phyloP scores from a whole-genome alignment of 1,284 basidiomycete genomes.

The Schizophyllum amplum region DNA sequence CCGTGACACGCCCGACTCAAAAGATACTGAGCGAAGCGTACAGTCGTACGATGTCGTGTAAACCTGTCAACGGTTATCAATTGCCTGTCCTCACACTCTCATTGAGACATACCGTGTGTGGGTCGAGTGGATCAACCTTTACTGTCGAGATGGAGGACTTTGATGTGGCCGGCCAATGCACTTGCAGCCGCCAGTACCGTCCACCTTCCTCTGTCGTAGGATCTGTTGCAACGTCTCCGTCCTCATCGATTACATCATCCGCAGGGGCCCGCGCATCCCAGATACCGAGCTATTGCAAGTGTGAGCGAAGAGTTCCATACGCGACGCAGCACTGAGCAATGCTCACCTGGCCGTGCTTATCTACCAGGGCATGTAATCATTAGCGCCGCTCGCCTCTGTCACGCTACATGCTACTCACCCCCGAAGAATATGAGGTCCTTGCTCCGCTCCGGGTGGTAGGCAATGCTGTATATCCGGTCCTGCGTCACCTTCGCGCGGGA shows the following conservation, averaged over 20 bases:
- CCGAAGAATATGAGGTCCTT: conserved; percentile 27
- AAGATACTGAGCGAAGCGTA: conserved; percentile 62
- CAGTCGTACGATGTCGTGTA: conserved; percentile 76
- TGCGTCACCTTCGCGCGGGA: conserved; percentile 71
- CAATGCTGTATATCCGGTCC: conserved; percentile 63
- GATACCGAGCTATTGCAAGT: conserved; percentile 41
- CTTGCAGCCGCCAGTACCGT: conserved; percentile 69
- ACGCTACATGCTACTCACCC: conserved; percentile 2
- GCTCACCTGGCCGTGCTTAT: conserved; percentile 57
- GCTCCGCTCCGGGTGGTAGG: conserved; percentile 71
- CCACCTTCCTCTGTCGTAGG: conserved; percentile 47
- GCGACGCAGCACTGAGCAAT: no score
- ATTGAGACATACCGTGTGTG: conserved; percentile 53
- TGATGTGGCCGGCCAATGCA: conserved; percentile 73
- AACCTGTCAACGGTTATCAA: no score
- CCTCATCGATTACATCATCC: conserved; percentile 57
- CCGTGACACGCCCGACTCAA: conserved; percentile 56
- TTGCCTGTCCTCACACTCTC: no score
- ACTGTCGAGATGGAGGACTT: conserved; percentile 71
- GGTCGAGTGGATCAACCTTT: conserved; percentile 64
- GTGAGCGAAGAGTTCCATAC: no score
- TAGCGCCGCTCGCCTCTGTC: neutral
- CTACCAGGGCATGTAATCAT: conserved; percentile 24
- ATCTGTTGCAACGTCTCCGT: conserved; percentile 36
- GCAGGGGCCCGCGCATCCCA: conserved; percentile 69